Evolutionary conservation across 495 filamentous ascomycete species (phyloP), one percentile per base, ranked within the genome.

Genomic region (Thozetella sp.): DNA sequence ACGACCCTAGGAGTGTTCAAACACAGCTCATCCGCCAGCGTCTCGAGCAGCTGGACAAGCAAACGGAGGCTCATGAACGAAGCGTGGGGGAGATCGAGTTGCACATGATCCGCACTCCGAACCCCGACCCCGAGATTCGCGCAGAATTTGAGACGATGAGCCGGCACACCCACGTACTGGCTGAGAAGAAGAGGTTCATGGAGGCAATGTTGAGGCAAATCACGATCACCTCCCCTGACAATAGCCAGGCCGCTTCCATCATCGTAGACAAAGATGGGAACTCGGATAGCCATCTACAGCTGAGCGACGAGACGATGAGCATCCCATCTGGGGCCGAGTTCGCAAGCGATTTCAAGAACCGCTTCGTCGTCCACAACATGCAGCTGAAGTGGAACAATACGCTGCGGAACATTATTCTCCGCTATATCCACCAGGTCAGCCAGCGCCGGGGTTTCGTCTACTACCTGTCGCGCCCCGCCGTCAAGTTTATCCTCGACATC

Each of bases 371-470:
- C 23, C 95, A 99, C 79, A 99, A 98, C 68, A 85, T 93, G 65
- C 95, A 99, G 66, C 77, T 98, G 26, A 99, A 99, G 72, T 99
- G 95, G 95, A 98, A 96, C 74, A 98, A 99, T 68, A 87, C 93
- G 2, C 79, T 98, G 22, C 86, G 95, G 40, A 97, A 99, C 68
- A 97, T 97, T 66, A 96, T 99, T 26, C 82, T 99, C 6, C 91
- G 96, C 24, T 99, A 99, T 69, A 95, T 95, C 57, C 96, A 99
- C 64, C 96, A 97, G 76, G 93, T 97, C 59, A 94, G 93, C 71
- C 95, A 99, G 74, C 82, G 95, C 40, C 89, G 95, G 55, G 95
- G 95, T 23, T 99, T 98, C 75, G 88, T 98, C 37, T 99, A 99
- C 76, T 99, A 99, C 75, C 88, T 97, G 80, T 97, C 95, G 22